Evolutionary conservation across 805 yeast species (phyloP).

Genomic region (Peterozyma toletana): DNA sequence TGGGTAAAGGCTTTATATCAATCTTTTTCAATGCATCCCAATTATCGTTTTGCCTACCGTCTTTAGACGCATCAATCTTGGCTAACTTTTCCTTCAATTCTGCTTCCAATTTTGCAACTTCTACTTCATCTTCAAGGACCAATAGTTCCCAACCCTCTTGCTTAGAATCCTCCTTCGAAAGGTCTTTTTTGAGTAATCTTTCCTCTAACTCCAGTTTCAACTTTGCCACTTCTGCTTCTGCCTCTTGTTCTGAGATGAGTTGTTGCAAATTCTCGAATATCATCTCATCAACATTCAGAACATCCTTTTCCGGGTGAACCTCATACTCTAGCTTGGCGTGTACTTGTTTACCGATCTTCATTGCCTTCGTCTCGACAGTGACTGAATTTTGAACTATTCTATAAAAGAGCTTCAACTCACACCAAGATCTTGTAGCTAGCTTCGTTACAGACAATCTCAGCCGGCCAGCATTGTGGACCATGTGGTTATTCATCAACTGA

Average conservation of each 20-base stretch:
- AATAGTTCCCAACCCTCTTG: not conserved
- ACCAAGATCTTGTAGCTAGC: slow-evolving; percentile 54
- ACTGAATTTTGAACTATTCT: slow-evolving; percentile 34
- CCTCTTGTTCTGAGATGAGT: too few relatives aligned
- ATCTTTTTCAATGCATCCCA: slow-evolving; percentile 7
- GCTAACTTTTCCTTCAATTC: too few relatives aligned
- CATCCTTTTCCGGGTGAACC: slow-evolving; percentile 29
- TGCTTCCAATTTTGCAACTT: too few relatives aligned
- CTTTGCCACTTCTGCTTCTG: too few relatives aligned
- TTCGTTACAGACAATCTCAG: slow-evolving; percentile 53
- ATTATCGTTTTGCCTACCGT: slow-evolving; percentile 2
- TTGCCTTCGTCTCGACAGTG: slow-evolving; percentile 26
- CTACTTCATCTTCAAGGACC: not conserved
- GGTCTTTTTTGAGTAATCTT: not conserved
- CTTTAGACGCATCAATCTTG: not conserved
- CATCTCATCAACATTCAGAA: not conserved
- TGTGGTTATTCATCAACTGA: slow-evolving; percentile 9
- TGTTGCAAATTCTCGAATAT: not conserved
- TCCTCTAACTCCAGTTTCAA: too few relatives aligned
- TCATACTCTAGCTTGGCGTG: slow-evolving; percentile 42
- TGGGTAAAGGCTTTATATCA: slow-evolving; percentile 13
- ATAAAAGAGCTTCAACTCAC: slow-evolving; percentile 56
- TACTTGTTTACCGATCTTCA: slow-evolving; percentile 37
- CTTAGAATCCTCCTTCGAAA: not conserved
- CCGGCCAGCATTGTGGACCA: slow-evolving; percentile 4